These are phyloP conservation scores for Penicillium psychrofluorescens DNA, from an alignment of 495 filamentous ascomycete species.

Conservation along the genomic window DNA sequence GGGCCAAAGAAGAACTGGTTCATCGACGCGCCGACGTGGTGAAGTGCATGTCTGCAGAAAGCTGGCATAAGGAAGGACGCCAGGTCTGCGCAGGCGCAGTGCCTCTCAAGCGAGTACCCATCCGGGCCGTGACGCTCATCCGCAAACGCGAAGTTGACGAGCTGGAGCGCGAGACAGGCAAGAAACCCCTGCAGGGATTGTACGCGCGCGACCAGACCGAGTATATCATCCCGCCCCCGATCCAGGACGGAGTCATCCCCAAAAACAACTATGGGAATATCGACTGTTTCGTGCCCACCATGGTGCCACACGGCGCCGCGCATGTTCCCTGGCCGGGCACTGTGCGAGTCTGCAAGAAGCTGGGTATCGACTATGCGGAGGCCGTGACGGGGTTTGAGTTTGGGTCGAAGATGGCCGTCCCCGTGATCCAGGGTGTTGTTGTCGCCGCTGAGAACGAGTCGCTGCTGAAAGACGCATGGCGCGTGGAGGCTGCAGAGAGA, in stretches of 20 bases:
- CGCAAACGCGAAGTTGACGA: constrained; percentile 89
- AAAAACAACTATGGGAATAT: constrained; percentile 97
- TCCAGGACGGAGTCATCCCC: constrained; percentile 81
- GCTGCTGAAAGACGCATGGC: constrained; percentile 70
- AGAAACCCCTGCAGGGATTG: constrained; percentile 78
- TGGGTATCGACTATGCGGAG: constrained; percentile 86
- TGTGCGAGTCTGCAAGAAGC: constrained; percentile 69
- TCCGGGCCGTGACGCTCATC: constrained; percentile 81
- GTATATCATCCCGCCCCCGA: constrained; percentile 79
- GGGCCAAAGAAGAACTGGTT: constrained; percentile 68
- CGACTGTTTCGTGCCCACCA: constrained; percentile 86
- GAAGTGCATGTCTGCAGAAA: constrained; percentile 83
- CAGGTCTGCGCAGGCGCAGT: constrained; percentile 59
- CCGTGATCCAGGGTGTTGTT: constrained; percentile 85
- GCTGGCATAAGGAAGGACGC: constrained; percentile 95
- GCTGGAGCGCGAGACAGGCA: constrained; percentile 65
- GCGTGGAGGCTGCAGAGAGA: constrained; percentile 72
- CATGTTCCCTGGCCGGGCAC: constrained; percentile 77
- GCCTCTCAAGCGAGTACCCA: constrained; percentile 80
- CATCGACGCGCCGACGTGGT: constrained; percentile 75
- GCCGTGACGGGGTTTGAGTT: constrained; percentile 98
- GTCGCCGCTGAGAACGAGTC: constrained; percentile 73
- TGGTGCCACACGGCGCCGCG: constrained; percentile 79
- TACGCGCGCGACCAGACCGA: constrained; percentile 84
- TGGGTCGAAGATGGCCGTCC: constrained; percentile 83